Conservation (phyloP, 2,329 filamentous ascomycete species). For the Fusarium sp. region DNA sequence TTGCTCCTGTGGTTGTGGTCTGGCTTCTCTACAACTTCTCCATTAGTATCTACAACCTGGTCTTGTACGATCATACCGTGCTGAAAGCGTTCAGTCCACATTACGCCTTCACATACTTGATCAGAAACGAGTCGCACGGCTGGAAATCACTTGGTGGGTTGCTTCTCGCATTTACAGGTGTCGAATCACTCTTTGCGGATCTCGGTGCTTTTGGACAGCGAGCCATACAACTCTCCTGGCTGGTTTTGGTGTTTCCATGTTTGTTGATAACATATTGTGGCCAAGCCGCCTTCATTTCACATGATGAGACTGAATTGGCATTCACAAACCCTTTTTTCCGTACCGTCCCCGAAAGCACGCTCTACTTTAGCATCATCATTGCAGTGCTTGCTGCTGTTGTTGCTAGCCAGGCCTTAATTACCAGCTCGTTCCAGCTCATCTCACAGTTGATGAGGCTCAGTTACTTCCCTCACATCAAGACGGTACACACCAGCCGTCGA, state of each 20-base stretch:
- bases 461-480: conserved; percentile 82
- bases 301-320: conserved; percentile 60
- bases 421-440: conserved; percentile 77
- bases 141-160: conserved; percentile 79
- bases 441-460: conserved; percentile 77
- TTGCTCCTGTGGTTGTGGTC: conserved; percentile 75
- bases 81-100: conserved; percentile 69
- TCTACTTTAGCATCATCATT: conserved; percentile 77
- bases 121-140: conserved; percentile 69
- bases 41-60: conserved; percentile 74
- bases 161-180: conserved; percentile 79
- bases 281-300: conserved; percentile 79
- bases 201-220: conserved; percentile 78
- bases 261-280: conserved; percentile 75
- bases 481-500: conserved; percentile 76
- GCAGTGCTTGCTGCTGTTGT: conserved; percentile 80
- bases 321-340: conserved; percentile 79
- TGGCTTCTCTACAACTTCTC: conserved; percentile 75
- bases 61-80: conserved; percentile 65
- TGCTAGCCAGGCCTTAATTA: conserved; percentile 84
- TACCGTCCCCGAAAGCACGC: conserved; percentile 73
- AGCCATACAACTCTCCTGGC: conserved; percentile 81
- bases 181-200: conserved; percentile 84
- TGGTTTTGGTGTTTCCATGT: conserved; percentile 76
- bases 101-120: conserved; percentile 72